Evolutionary conservation across 148 eudicot species (phyloP), one percentile per base, ranked within the genome.

Genomic region (Cornus controversa): DNA sequence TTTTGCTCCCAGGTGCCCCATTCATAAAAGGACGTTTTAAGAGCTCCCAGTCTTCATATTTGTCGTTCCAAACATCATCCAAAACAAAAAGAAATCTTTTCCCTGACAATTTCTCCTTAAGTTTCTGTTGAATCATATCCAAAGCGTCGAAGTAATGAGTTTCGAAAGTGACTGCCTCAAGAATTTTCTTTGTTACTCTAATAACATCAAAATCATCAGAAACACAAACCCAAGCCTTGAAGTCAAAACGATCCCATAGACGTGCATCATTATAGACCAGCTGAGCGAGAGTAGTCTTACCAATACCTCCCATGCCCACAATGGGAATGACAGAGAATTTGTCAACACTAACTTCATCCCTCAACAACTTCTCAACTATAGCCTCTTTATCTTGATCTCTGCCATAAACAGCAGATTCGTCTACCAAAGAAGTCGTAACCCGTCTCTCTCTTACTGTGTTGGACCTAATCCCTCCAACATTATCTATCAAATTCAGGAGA

Each of bases 31-130:
- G 23, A 14, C 45, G 53, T 42, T 62, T 16, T 26, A 36, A n/a
- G n/a, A n/a, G n/a, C n/a, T n/a, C n/a, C n/a, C n/a, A n/a, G n/a
- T n/a, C n/a, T n/a, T n/a, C n/a, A 2, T 60, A 29, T 6, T 47
- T 20, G 10, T 70, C 79, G 25, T 75, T 80, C 83, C 83, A 80
- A 0, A 75, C 75, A 10, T 80, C 83, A 23, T 80, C 83, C 71
- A 80, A 70, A 1, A 80, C 79, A 34, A 80, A 29, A n/a, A n/a
- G n/a, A n/a, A n/a, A n/a, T n/a, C n/a, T n/a, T n/a, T n/a, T n/a
- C n/a, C n/a, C n/a, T n/a, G 9, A 28, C 57, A 80, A 34, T 40
- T 28, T 45, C 45, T 75, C 71, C 5, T 20, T 34, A 54, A n/a
- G n/a, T n/a, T n/a, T n/a, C n/a, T n/a, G n/a, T n/a, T n/a, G n/a